Evolutionary conservation across 768 basidiomycete genomes (phyloP), one percentile per base, ranked within the genome.

Genomic region (Xerocomus potaroensis): DNA sequence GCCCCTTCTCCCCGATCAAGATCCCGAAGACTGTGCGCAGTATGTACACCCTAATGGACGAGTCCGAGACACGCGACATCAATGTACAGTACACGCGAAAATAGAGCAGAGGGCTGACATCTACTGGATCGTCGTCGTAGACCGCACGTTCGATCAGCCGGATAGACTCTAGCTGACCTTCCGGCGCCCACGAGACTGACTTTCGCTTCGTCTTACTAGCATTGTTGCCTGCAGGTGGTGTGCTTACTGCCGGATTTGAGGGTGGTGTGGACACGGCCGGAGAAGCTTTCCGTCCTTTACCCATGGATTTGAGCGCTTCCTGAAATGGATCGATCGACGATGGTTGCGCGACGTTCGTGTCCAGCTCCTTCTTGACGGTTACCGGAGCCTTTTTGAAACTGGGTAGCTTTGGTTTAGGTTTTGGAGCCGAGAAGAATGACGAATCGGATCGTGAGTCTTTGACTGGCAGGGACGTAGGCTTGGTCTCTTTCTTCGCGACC

Each of bases 1-100:
- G 87, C 87, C 41, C 90, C 90, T 66, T 91, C 91, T 64, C 80
- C 85, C 64, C 87, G 79, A 70, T 92, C 90, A 73, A 92, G 74
- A 69, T 91, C 89, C 63, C 88, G 88, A 55, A 87, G 66, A 72
- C 75, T 86, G 69, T 87, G 84, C 54, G 73, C 58, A 61, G 74
- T 71, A 72, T 85, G 83, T 64, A 75, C 71, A 70, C 83, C 86
- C 89, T 92, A 77, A 69, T 61, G 63, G 67, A 63, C 64, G 56
- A 62, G 48, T 48, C 55, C 59, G 57, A 48, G 61, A 63, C 63
- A 61, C 58, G 60, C 65, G 54, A 63, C 57, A 74, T 80, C 76
- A 81, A 81, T 71, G 71, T 79, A 72, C 58, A 60, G 63, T 73
- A 72, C 57, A 57, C 57, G 53, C 61, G 61, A 67, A 67, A 65